Evolutionary conservation across 2,329 filamentous ascomycete genomes (phyloP), one percentile per base, ranked within the genome.

Genomic region (Claviceps pazoutovae): DNA sequence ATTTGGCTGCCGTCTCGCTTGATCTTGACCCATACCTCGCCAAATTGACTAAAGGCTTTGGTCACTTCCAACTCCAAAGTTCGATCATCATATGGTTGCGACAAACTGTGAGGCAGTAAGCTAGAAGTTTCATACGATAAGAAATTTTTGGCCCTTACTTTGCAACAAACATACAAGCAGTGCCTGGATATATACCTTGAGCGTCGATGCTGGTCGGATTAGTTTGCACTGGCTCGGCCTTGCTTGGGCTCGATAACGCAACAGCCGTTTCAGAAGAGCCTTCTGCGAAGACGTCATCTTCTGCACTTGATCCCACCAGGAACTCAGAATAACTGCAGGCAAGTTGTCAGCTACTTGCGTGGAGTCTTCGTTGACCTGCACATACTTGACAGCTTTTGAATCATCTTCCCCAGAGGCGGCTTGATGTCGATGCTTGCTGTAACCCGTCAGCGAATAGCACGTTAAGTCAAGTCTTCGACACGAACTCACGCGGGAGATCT

Each of bases 131-230:
- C 30, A 47, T 5, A 17, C 37, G 5, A 2, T 4, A 2, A 13
- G 34, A 19, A 42, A 43, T 16, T 16, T 38, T n/a, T 42, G 47
- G 13, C 13, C 70, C 76, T 69, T 71, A 83, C 81, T 84, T 84
- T 36, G 80, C 81, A 39, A 82, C 79, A 58, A 84, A 84, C 38
- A 83, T 71, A 59, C 80, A 83, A 41, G 76, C 75, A 7, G 71
- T 72, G 0, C 78, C 70, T 0, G 77, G 73, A 50, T 76, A 78
- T 38, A 73, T 64, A 0, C 65, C 65, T 59, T 81, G 78, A 3
- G 76, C 73, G 57, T 79, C 74, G 2, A 72, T 62, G 34, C 50
- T 56, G 30, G 50, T 43, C 21, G 52, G 43, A 4, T 47, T 23
- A n/a, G 52, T 42, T 8, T 55, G 48, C 17, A 53, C 8, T 21